These are phyloP conservation scores for Phialophora macrospora DNA, from an alignment of 2,329 filamentous ascomycete species.

Conservation along the genomic window DNA sequence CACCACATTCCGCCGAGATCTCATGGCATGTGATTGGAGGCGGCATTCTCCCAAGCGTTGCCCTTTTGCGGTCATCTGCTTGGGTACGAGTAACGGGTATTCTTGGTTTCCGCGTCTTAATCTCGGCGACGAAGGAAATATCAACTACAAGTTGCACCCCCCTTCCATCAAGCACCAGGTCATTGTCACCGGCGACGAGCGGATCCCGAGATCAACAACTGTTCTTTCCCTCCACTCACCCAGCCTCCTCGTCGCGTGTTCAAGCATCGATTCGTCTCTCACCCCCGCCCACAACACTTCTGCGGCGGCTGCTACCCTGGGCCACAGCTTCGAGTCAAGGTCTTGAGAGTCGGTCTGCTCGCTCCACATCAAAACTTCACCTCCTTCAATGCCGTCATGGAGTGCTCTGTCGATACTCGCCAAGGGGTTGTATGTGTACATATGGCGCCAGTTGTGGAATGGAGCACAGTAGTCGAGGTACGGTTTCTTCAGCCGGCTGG, in stretches of 20 bases:
- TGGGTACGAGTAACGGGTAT: no score
- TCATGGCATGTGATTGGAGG: neutral
- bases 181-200: slow-evolving; percentile 71
- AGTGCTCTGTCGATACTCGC: slow-evolving; percentile 64
- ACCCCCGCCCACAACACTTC: slow-evolving; percentile 63
- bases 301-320: slow-evolving; percentile 60
- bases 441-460: slow-evolving; percentile 77
- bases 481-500: slow-evolving; percentile 50
- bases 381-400: slow-evolving; percentile 74
- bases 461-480: slow-evolving; percentile 83
- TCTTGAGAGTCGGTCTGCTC: slow-evolving; percentile 78
- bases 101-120: neutral
- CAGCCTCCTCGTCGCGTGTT: slow-evolving; percentile 69
- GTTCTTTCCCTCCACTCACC: slow-evolving; percentile 74
- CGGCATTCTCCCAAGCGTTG: neutral
- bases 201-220: slow-evolving; percentile 70
- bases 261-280: slow-evolving; percentile 51
- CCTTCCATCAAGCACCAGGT: slow-evolving; percentile 68
- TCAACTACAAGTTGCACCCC: slow-evolving; percentile 28
- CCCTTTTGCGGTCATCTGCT: neutral
- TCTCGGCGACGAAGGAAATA: neutral
- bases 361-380: slow-evolving; percentile 80
- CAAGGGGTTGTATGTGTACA: slow-evolving; percentile 80
- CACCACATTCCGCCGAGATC: no score
- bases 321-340: slow-evolving; percentile 66